Evolutionary conservation across 148 eudicot species (phyloP).

Genomic region (Nepenthes mirabilis): DNA sequence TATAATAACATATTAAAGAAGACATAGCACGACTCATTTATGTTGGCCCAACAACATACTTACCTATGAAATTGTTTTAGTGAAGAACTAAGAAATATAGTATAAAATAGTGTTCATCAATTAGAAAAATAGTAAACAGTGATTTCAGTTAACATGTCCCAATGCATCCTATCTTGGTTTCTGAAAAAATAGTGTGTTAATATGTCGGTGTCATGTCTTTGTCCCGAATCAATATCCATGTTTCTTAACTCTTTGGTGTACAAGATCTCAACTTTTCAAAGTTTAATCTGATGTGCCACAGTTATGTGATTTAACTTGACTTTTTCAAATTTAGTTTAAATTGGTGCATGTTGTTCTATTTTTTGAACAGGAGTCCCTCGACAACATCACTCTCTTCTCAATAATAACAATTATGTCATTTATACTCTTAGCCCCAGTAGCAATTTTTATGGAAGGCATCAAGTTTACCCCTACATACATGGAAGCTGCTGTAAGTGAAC

Average conservation of each 20-base stretch:
- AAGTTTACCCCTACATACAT: slow-evolving; percentile 69
- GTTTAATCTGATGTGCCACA: neutral
- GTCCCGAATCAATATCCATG: neutral
- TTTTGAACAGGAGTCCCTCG: slow-evolving; percentile 66
- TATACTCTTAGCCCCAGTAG: slow-evolving; percentile 51
- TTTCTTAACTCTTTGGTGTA: too few relatives aligned
- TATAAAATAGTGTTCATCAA: too few relatives aligned
- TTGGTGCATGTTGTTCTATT: neutral
- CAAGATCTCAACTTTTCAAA: too few relatives aligned
- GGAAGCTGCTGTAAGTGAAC: slow-evolving; percentile 60
- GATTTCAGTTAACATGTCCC: too few relatives aligned
- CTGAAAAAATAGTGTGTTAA: too few relatives aligned
- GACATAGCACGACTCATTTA: too few relatives aligned
- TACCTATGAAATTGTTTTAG: too few relatives aligned
- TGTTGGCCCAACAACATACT: too few relatives aligned
- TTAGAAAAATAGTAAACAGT: too few relatives aligned
- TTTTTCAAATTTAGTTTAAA: neutral
- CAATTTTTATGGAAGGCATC: slow-evolving; percentile 67
- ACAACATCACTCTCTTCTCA: slow-evolving; percentile 85
- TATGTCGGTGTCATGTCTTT: neutral
- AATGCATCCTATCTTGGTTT: too few relatives aligned
- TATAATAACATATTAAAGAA: too few relatives aligned
- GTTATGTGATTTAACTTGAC: neutral
- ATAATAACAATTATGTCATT: slow-evolving; percentile 86
- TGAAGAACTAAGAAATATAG: too few relatives aligned